Base-by-base conservation (phyloP, 2,329 filamentous ascomycete species). In the Sordariomycetes sp. region DNA sequence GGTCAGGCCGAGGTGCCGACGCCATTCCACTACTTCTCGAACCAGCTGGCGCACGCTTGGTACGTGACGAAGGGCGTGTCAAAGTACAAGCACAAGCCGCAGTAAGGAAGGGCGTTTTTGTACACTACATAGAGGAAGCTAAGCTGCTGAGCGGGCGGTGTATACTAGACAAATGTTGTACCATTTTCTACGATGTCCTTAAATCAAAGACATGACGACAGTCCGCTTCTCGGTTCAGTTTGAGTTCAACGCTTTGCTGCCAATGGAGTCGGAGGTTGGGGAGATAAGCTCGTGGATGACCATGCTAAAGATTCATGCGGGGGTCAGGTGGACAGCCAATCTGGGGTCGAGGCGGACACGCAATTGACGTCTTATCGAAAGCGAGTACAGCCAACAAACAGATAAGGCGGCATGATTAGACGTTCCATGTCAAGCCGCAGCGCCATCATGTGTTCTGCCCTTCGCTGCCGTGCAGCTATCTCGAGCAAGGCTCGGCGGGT, bases 1-100 rank as follows among this genome's bases (percentile, higher is more conserved):
- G 87, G 88, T 9, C 50, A 75, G 44, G 79, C 83, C 4, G 92
- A 90, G 58, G 82, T 90, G 40, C 90, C 90, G 2, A 86, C 85
- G 17, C 90, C 90, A 14, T 95, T 87, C 59, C 60, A 66, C 33
- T 65, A 73, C 37, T 64, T 75, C 43, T 72, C 79, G n/a, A 79
- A 73, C 53, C 85, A 87, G 57, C 63, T 93, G 53, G 86, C 87
- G 0, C 94, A 88, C 59, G 88, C 86, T 58, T 98, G 90, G 90
- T 98, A 96, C 59, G 59, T 96, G 62, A 72, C 82, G 57, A 75
- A 87, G 56, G 70, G 86, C 53, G 93, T 76, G 54, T 27, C 19
- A 25, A 7, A 18, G 30, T 7, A 12, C 30, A 7, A 20, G 17
- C 9, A 12, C 14, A 26, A 10, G 24, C 9, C 12, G 9, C 15